A percentile compares a stretch with the other conserved stretches of the same genome.
phyloP scores from a whole-genome alignment of 495 filamentous ascomycete genomes.

The Neurospora sp. region DNA sequence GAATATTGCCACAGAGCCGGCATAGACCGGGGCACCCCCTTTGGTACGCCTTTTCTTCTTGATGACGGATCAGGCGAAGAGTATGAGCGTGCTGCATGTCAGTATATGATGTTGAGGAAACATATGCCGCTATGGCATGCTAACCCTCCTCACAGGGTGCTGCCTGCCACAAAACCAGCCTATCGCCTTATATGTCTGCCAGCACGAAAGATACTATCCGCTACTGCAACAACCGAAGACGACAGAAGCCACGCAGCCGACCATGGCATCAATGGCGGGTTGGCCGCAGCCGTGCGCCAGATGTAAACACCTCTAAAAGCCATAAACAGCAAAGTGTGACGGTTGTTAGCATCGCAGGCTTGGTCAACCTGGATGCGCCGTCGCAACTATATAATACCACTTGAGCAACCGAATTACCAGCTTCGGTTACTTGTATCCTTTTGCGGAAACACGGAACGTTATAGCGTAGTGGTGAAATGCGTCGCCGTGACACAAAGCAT shows the following conservation, averaged over 20 bases:
- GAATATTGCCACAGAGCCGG: background rate
- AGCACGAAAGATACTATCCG: background rate
- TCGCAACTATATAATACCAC: too few species aligned
- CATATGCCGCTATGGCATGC: background rate
- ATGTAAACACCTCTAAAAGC: background rate
- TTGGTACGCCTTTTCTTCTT: background rate
- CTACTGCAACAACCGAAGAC: background rate
- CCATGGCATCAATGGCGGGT: background rate
- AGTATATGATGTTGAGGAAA: background rate
- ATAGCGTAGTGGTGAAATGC: too few species aligned
- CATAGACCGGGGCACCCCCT: background rate
- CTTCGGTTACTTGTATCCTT: too few species aligned
- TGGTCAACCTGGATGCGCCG: too few species aligned
- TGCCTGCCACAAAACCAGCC: background rate
- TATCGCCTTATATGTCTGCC: background rate
- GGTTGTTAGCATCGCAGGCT: too few species aligned
- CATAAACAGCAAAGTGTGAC: too few species aligned
- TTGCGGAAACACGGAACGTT: too few species aligned
- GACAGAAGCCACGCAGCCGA: background rate
- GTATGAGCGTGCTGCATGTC: background rate
- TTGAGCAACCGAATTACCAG: too few species aligned
- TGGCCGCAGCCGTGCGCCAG: background rate
- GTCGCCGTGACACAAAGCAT: too few species aligned
- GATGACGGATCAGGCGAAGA: background rate
- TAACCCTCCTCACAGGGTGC: background rate